These are phyloP conservation scores for Fistulina hepatica DNA, from an alignment of 1,284 basidiomycete species.

Conservation along the genomic window DNA sequence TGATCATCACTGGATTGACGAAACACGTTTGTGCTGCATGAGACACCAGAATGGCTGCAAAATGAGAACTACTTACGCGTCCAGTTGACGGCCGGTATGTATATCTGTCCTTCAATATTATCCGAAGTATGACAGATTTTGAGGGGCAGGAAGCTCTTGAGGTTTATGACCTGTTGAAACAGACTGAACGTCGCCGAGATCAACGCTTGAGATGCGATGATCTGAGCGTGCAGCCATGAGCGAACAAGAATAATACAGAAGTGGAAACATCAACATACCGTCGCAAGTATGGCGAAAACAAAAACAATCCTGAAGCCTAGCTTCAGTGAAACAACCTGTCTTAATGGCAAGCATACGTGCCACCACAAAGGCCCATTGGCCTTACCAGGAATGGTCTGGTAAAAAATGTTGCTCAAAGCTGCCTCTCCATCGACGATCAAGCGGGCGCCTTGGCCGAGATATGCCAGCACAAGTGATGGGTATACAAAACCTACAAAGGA, in stretches of 20 bases:
- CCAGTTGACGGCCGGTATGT: constrained; percentile 52
- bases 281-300: constrained; percentile 50
- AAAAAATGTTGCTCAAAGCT: constrained; percentile 49
- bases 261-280: constrained; percentile 27
- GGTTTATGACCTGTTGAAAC: constrained; percentile 51
- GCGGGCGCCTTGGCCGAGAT: constrained; percentile 59
- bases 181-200: constrained; percentile 61
- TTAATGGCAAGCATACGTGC: constrained; percentile 19
- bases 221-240: constrained; percentile 19
- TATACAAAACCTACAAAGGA: constrained; percentile 46
- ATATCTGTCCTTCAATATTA: constrained; percentile 50
- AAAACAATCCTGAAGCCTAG: constrained; percentile 40
- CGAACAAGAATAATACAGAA: constrained; percentile 5
- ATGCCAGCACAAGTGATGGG: constrained; percentile 51
- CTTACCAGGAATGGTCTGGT: constrained; percentile 49
- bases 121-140: constrained; percentile 51
- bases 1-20: constrained; percentile 33
- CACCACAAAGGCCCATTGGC: constrained; percentile 44
- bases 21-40: background rate
- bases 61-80: constrained; percentile 7
- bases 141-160: constrained; percentile 47
- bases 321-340: background rate
- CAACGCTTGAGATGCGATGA: constrained; percentile 55
- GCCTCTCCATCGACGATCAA: constrained; percentile 39
- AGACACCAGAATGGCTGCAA: background rate